Base-by-base conservation (phyloP, 495 filamentous ascomycete species). In the Aspergillus biplanus region DNA sequence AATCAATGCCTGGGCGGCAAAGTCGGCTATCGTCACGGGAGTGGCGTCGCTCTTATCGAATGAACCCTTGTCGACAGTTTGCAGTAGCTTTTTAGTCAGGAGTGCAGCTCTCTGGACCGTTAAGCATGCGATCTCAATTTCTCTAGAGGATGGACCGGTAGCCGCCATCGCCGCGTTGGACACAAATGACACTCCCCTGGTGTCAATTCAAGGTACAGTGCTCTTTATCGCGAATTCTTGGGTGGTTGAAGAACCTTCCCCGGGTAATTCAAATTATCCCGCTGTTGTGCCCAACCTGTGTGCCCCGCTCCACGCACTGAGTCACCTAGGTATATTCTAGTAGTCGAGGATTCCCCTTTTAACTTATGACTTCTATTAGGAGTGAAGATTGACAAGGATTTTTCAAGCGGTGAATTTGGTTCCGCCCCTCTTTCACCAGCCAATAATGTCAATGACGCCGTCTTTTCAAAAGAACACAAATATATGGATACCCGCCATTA, bases 11-110 rank as follows among this genome's bases (percentile, higher is more conserved):
- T 90, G 87, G 46, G 87, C 83, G 57, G 84, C 87, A 66, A 89
- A 89, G 65, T 90, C 87, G 67, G 85, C 86, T n/a, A 89, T 80
- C 3, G 87, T 89, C 33, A 89, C 87, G 7, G 86, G 86, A 32
- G 80, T 84, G 7, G 79, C 72, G 65, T 90, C 87, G 58, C 76
- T 79, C 67, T 90, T 90, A 66, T 80, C 75, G n/a, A 84, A 69
- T 12, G 68, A 62, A 47, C 80, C 80, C 56, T 81, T 82, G 68
- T 82, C 73, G 39, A 83, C 76, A 6, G 70, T 69, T 7, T 75
- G 71, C 33, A 84, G 75, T 46, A 86, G 73, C 56, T 75, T 70
- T 58, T 83, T 84, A 9, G 84, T 86, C 16, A 84, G 64, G 39
- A 83, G 67, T n/a, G 81, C 71, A 35, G 83, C 83, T 67, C 82